Evolutionary conservation across 2,329 filamentous ascomycete genomes (phyloP).

Genomic region (Huntiella bhutanensis): DNA sequence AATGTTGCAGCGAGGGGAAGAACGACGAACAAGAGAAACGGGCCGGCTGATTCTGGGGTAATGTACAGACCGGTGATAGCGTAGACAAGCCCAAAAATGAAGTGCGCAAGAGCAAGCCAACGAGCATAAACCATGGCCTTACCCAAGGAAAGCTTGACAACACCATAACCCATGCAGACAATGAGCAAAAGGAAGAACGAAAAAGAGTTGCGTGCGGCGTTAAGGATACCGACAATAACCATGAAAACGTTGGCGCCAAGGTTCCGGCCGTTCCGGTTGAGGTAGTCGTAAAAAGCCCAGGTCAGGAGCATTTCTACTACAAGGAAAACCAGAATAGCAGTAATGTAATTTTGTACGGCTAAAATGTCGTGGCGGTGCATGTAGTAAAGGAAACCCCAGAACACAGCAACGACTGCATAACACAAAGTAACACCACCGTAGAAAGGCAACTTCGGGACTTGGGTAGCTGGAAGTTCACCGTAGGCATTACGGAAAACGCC

Average conservation of each 20-base stretch:
- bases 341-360: constrained; percentile 97
- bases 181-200: constrained; percentile 96
- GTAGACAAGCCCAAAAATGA: constrained; percentile 87
- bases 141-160: constrained; percentile 83
- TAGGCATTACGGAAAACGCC: constrained; percentile 92
- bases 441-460: constrained; percentile 93
- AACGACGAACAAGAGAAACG: constrained; percentile 80
- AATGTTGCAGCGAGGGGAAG: constrained; percentile 79
- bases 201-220: constrained; percentile 88
- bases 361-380: constrained; percentile 89
- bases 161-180: constrained; percentile 98
- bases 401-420: constrained; percentile 69
- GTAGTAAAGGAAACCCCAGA: constrained; percentile 91
- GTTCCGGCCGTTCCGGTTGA: constrained; percentile 78
- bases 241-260: constrained; percentile 68
- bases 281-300: constrained; percentile 96
- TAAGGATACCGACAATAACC: constrained; percentile 79
- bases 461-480: constrained; percentile 82
- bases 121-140: constrained; percentile 89
- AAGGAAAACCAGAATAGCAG: constrained; percentile 83
- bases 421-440: constrained; percentile 88
- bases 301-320: constrained; percentile 96
- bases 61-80: constrained; percentile 76
- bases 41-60: constrained; percentile 70
- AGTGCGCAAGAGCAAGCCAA: constrained; percentile 78